These are phyloP conservation scores for Magnolia kwangsiensis DNA, from an alignment of 164 flowering plant species.

Conservation along the genomic window DNA sequence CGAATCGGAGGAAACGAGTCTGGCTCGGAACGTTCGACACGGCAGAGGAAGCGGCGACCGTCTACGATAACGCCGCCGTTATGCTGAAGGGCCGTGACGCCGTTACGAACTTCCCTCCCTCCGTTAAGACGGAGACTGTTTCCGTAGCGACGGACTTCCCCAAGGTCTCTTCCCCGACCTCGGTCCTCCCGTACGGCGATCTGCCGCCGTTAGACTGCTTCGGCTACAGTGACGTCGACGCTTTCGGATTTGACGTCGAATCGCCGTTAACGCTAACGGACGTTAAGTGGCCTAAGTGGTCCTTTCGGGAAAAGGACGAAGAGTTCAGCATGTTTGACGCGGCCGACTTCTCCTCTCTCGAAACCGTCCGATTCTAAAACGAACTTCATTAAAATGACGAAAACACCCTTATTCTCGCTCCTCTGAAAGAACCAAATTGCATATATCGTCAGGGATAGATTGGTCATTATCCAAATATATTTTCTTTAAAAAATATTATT, in stretches of 20 bases:
- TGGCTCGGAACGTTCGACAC: conserved; percentile 80
- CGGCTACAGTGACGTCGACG: conserved; percentile 26
- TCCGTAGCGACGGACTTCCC: neutral
- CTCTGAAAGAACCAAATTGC: neutral
- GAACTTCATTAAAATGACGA: neutral
- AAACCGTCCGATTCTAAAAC: neutral
- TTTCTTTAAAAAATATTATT: neutral
- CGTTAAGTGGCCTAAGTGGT: conserved; percentile 15
- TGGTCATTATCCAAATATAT: neutral
- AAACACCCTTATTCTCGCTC: neutral
- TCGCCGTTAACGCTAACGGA: conserved; percentile 30
- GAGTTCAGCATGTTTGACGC: conserved; percentile 41
- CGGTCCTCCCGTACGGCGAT: conserved; percentile 42
- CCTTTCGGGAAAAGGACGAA: conserved; percentile 14
- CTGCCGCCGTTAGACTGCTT: conserved; percentile 23
- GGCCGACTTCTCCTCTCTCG: conserved; percentile 27
- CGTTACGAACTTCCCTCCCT: conserved; percentile 38
- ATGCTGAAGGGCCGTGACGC: conserved; percentile 53
- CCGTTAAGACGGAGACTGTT: neutral
- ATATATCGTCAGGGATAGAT: neutral
- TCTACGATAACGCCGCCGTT: conserved; percentile 60
- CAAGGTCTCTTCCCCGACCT: conserved; percentile 48
- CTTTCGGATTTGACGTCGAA: conserved; percentile 30
- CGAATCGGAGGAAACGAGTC: conserved; percentile 40
- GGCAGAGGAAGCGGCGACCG: conserved; percentile 66